Evolutionary conservation across 164 flowering plant genomes (phyloP).

Genomic region (Vitis riparia): DNA sequence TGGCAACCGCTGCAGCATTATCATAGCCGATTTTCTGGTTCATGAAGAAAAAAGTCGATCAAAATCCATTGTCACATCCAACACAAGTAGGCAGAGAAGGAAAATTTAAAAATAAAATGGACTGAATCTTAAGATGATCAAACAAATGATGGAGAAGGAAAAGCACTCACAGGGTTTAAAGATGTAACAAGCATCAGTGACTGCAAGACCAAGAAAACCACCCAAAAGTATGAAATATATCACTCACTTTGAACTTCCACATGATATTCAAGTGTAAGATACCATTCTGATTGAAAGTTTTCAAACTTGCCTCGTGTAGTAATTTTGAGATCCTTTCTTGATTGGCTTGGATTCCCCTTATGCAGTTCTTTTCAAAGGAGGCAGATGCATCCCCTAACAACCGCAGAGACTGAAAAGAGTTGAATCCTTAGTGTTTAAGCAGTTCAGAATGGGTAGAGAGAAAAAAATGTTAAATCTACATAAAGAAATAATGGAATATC

Average conservation of each 20-base stretch:
- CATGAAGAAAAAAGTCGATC: background rate
- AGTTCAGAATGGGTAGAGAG: too few species aligned
- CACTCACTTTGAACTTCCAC: too few species aligned
- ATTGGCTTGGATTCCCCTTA: constrained; percentile 87
- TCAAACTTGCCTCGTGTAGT: constrained; percentile 74
- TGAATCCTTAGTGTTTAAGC: too few species aligned
- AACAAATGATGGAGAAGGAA: background rate
- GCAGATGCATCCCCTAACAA: constrained; percentile 94
- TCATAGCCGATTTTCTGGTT: constrained; percentile 96
- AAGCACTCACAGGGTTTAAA: constrained; percentile 86
- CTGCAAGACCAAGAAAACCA: constrained; percentile 45
- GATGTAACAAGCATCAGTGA: constrained; percentile 99
- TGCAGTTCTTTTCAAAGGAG: constrained; percentile 96
- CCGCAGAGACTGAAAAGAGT: constrained; percentile 60
- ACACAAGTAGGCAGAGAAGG: background rate
- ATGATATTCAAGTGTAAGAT: too few species aligned
- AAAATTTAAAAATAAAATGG: background rate
- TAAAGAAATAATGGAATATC: too few species aligned
- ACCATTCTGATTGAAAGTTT: too few species aligned
- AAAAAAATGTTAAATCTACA: too few species aligned
- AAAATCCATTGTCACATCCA: too few species aligned
- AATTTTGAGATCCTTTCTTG: constrained; percentile 82
- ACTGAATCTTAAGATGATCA: background rate
- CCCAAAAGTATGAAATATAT: too few species aligned
- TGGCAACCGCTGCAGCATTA: constrained; percentile 97